Percentiles rank a stretch among this genome's conserved stretches.
phyloP scores from a whole-genome alignment of 805 yeast genomes.

The Saturnispora dispora region DNA sequence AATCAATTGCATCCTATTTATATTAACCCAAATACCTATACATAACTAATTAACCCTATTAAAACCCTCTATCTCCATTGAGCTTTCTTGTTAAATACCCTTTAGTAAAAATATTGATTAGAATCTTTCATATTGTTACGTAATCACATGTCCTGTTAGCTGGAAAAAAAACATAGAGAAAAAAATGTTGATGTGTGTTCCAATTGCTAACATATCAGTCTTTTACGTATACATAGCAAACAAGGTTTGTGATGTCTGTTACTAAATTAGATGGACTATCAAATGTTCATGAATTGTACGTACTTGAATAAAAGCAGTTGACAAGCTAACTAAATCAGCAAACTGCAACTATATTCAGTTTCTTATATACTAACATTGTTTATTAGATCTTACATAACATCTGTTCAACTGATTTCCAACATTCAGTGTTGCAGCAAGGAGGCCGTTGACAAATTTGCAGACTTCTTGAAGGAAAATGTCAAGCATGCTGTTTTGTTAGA shows the following conservation, averaged over 20 bases:
- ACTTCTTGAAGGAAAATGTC: not conserved
- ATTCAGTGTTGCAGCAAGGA: not conserved
- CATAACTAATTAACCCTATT: not conserved
- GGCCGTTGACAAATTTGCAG: not conserved
- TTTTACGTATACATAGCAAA: not conserved
- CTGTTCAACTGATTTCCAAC: not conserved
- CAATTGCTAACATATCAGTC: not conserved
- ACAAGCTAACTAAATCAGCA: no score
- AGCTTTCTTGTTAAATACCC: not conserved
- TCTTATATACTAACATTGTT: slow-evolving; percentile 1
- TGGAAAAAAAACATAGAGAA: not conserved
- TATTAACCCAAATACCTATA: no score
- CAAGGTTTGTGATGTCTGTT: not conserved
- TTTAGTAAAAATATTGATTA: no score
- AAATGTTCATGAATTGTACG: not conserved
- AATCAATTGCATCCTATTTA: no score
- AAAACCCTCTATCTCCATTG: not conserved
- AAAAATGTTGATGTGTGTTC: not conserved
- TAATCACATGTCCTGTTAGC: not conserved
- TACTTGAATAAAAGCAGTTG: not conserved
- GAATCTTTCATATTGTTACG: not conserved
- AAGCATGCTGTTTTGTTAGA: not conserved
- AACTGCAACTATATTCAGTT: not conserved
- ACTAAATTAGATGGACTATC: not conserved
- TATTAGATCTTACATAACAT: not conserved